Percentiles rank a stretch among this genome's conserved stretches.
Conservation (phyloP, 2,329 filamentous ascomycete genomes). For the Colletotrichum sp. region DNA sequence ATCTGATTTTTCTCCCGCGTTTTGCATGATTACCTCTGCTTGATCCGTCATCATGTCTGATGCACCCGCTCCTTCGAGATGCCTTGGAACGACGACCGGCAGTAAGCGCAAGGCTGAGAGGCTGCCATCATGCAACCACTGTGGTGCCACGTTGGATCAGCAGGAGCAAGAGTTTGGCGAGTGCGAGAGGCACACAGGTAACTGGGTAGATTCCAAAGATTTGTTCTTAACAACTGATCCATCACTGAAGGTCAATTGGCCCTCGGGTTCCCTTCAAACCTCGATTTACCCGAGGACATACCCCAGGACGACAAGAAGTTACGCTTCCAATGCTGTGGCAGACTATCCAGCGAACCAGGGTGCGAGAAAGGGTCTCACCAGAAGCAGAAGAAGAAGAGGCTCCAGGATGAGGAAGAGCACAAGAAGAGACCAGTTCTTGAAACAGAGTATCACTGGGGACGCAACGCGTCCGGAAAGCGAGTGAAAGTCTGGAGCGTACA, state of each 20-base stretch:
- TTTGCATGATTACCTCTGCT: fast-evolving
- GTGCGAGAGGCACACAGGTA: not conserved
- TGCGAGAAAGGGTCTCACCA: not conserved
- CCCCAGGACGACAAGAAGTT: not conserved
- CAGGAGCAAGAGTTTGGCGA: not conserved
- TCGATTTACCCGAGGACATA: not conserved
- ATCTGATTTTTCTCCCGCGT: fast-evolving
- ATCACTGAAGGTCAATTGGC: not conserved
- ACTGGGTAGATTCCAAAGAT: no score
- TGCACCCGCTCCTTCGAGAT: fast-evolving
- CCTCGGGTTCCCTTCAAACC: not conserved
- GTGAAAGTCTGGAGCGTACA: not conserved
- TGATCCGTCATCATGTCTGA: not conserved
- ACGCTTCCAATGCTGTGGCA: not conserved
- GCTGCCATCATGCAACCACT: not conserved
- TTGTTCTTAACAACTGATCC: not conserved
- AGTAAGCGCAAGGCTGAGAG: not conserved
- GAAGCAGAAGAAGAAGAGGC: not conserved
- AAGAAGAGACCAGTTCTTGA: not conserved
- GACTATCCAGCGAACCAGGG: not conserved
- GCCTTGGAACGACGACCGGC: not conserved
- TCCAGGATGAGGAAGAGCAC: not conserved
- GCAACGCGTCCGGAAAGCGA: not conserved
- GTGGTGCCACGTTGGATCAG: not conserved
- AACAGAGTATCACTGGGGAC: not conserved